These are phyloP conservation scores for Tulasnella sp. DNA, from an alignment of 768 basidiomycete species.

Conservation along the genomic window DNA sequence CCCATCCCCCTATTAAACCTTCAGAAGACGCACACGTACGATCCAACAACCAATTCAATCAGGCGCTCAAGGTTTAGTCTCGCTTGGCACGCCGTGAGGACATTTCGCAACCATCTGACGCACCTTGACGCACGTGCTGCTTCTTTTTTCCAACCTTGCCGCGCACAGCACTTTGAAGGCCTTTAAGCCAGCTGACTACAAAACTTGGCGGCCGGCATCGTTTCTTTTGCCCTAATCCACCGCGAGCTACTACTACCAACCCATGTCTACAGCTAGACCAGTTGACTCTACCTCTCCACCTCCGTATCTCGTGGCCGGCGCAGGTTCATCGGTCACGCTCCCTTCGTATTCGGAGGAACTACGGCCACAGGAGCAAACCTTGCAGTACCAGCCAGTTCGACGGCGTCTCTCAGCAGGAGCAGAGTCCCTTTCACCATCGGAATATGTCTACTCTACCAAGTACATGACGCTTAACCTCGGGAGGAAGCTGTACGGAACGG, in stretches of 20 bases:
- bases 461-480: slow-evolving; percentile 3
- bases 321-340: not conserved
- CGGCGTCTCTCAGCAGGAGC: not conserved
- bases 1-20: too few species aligned
- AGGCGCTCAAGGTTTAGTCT: too few species aligned
- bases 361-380: not conserved
- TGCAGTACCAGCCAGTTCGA: not conserved
- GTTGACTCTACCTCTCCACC: not conserved
- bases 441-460: slow-evolving; percentile 1
- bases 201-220: too few species aligned
- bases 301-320: not conserved
- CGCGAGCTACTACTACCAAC: not conserved
- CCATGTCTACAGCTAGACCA: not conserved
- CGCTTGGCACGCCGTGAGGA: too few species aligned
- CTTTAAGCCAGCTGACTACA: too few species aligned
- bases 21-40: too few species aligned
- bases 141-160: too few species aligned
- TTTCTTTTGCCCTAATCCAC: not conserved
- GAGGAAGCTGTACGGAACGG: not conserved
- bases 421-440: not conserved
- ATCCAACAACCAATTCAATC: too few species aligned
- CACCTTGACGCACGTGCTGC: too few species aligned
- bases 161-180: too few species aligned
- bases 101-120: too few species aligned
- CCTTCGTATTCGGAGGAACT: not conserved